Evolutionary conservation across 345 rosid species (phyloP), one percentile per base, ranked within the genome.

Genomic region (Gossypium mustelinum): DNA sequence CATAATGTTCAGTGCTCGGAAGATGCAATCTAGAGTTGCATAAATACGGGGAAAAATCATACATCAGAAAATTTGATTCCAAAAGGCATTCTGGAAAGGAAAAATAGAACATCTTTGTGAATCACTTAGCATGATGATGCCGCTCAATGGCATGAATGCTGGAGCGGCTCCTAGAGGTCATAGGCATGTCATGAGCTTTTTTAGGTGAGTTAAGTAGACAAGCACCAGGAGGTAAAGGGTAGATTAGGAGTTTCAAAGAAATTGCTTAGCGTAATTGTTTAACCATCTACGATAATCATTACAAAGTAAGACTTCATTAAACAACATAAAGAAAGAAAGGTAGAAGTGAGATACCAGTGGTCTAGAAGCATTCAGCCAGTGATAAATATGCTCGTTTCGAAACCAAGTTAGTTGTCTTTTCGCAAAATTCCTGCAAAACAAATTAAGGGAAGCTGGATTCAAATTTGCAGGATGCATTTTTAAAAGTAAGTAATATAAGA

Each of bases 401-500:
- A 92, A 92, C 98, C 98, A 94, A 51, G 98, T 94, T 87, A 92
- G 79, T 81, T 94, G 98, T 82, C 97, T 82, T 81, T 94, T 92
- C 4, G 97, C 97, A 85, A 94, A 92, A 82, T 94, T 94, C 84
- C 98, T 92, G 62, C n/a, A 75, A 71, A 79, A 14, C 20, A 27
- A 5, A 48, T 24, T 7, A 45, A 68, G 18, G 39, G 45, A 0
- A 16, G 34, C 20, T 61, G 41, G 47, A 66, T 14, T 69, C 0
- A 55, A 16, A 51, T 55, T 16, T 29, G 8, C 72, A 50, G 44
- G 58, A 17, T 48, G 3, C 45, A 60, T 13, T 29, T 50, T 51
- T 14, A n/a, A 20, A 62, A 34, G 41, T 34, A 34, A 34, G 12
- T 20, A 43, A 58, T n/a, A 57, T 24, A 57, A 20, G 27, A n/a